Conservation (phyloP, 208 protist species). For the Trypanosoma rangeli region DNA sequence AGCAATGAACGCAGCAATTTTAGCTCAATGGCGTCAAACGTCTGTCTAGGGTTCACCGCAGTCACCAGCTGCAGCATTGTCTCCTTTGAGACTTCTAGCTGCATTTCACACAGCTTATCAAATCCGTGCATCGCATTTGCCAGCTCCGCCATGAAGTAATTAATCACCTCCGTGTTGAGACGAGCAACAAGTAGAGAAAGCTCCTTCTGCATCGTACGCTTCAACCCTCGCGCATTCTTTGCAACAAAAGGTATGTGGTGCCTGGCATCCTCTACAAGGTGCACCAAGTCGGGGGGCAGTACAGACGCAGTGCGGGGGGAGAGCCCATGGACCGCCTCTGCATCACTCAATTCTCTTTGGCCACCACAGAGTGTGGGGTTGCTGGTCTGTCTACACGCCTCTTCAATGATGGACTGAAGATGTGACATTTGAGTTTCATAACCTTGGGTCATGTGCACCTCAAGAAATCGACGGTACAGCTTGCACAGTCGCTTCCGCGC, state of each 20-base stretch:
- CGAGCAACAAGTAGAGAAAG: constrained; percentile 58
- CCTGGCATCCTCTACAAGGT: neutral
- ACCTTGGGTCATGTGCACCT: constrained; percentile 10
- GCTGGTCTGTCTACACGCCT: neutral
- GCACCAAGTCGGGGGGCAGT: neutral
- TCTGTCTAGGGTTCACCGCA: neutral
- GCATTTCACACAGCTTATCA: constrained; percentile 5
- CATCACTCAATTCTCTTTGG: neutral
- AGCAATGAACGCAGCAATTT: constrained; percentile 4
- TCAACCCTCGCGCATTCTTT: constrained; percentile 13
- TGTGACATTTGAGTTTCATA: constrained; percentile 22
- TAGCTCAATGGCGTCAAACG: neutral
- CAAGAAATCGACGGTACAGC: constrained; percentile 14
- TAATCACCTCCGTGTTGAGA: constrained; percentile 85
- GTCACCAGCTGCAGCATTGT: neutral
- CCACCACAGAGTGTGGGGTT: neutral
- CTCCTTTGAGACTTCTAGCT: neutral
- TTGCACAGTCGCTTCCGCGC: constrained; percentile 8
- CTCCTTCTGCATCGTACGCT: constrained; percentile 43
- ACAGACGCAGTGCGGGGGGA: neutral
- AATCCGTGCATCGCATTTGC: constrained; percentile 10
- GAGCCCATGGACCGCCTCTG: neutral
- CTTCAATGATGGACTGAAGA: constrained; percentile 22
- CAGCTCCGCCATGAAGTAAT: constrained; percentile 58
- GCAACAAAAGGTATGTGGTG: constrained; percentile 33